Evolutionary conservation across 2,329 filamentous ascomycete genomes (phyloP).

Genomic region (Fusarium sp.): DNA sequence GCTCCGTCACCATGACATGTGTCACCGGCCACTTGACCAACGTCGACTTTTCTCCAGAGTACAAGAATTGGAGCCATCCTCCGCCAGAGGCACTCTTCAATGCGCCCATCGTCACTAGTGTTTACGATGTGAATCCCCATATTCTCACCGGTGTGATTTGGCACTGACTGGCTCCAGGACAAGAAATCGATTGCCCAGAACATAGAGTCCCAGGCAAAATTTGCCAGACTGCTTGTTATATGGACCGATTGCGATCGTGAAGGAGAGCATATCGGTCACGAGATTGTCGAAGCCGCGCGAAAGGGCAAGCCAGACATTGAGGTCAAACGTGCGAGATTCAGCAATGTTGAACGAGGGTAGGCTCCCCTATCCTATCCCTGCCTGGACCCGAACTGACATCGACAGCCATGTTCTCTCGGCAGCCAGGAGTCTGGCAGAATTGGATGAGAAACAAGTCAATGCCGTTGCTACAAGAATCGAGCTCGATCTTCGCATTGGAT

Average conservation of each 20-base stretch:
- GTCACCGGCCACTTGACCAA: slow-evolving; percentile 88
- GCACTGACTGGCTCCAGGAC: slow-evolving; percentile 62
- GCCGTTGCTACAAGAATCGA: slow-evolving; percentile 92
- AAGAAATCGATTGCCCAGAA: slow-evolving; percentile 87
- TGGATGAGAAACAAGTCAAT: slow-evolving; percentile 88
- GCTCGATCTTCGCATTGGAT: slow-evolving; percentile 91
- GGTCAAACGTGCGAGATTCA: slow-evolving; percentile 90
- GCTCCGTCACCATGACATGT: slow-evolving; percentile 91
- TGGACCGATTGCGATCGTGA: slow-evolving; percentile 99
- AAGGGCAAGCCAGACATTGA: slow-evolving; percentile 80
- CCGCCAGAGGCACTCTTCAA: slow-evolving; percentile 84
- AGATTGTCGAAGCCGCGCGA: slow-evolving; percentile 85
- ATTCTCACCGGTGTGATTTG: neutral
- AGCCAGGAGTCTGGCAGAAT: slow-evolving; percentile 77
- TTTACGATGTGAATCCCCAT: slow-evolving; percentile 69
- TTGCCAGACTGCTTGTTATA: slow-evolving; percentile 84
- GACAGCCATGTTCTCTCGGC: slow-evolving; percentile 86
- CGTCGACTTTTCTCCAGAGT: slow-evolving; percentile 80
- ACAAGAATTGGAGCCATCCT: slow-evolving; percentile 84
- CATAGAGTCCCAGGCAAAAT: slow-evolving; percentile 81
- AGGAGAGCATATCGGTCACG: slow-evolving; percentile 94
- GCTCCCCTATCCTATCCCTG: slow-evolving; percentile 45
- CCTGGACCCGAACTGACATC: neutral
- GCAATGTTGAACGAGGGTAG: slow-evolving; percentile 92
- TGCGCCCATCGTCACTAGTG: slow-evolving; percentile 76